A percentile compares a stretch with the other conserved stretches of the same genome.
These are phyloP conservation scores for Ambrosia hybrid DNA, from an alignment of 140 eudicot species.

Conservation along the genomic window DNA sequence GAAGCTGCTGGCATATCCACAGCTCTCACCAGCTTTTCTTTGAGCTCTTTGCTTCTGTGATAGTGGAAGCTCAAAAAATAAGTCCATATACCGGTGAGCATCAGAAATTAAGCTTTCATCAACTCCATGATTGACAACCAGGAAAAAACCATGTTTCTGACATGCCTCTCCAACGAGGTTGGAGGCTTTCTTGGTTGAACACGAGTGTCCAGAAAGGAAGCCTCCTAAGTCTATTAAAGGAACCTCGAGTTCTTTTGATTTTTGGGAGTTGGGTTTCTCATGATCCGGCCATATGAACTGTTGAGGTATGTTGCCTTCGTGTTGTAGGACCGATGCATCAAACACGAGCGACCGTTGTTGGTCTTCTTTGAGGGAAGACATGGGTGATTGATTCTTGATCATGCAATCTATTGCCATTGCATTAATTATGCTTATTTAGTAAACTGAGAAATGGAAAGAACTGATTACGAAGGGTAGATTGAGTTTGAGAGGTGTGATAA, in stretches of 20 bases:
- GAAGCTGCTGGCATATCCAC: constrained; percentile 68
- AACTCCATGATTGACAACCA: constrained; percentile 61
- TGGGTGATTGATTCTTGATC: constrained; percentile 31
- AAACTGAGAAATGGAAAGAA: constrained; percentile 1
- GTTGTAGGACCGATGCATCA: constrained; percentile 56
- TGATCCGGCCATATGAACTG: constrained; percentile 92
- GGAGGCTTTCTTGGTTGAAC: constrained; percentile 34
- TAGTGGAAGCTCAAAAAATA: constrained; percentile 55
- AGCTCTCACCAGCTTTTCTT: constrained; percentile 57
- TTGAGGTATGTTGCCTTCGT: constrained; percentile 61
- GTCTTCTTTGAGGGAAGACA: constrained; percentile 35
- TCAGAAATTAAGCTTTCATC: constrained; percentile 40
- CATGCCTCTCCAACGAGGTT: constrained; percentile 47
- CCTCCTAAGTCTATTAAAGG: constrained; percentile 53
- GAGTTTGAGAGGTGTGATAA: constrained; percentile 41
- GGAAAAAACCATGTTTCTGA: constrained; percentile 52
- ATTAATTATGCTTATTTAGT: constrained; percentile 19
- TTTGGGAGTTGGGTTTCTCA: constrained; percentile 61
- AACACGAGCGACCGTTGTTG: constrained; percentile 46
- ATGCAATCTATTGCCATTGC: constrained; percentile 64
- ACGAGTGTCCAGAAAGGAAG: constrained; percentile 40
- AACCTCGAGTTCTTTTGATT: constrained; percentile 31
- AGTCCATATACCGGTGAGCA: constrained; percentile 52
- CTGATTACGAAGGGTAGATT: constrained; percentile 14
- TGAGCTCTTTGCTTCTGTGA: constrained; percentile 52